Percentiles rank a stretch among this genome's conserved stretches.
These are phyloP conservation scores for Naegleria gruberi DNA, from an alignment of 208 protist genomes.

Conservation along the genomic window DNA sequence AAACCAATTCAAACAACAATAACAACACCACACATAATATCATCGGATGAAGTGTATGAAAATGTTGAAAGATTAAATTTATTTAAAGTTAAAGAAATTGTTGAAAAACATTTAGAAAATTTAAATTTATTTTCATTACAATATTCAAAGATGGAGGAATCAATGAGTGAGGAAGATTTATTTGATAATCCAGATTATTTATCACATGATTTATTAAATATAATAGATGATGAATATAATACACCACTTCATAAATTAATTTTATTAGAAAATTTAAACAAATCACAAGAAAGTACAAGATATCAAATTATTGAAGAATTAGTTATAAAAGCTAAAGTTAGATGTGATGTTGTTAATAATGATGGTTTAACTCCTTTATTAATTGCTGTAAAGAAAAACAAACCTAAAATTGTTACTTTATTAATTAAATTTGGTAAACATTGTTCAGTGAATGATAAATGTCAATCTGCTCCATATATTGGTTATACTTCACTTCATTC, in stretches of 20 bases:
- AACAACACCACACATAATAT: not conserved
- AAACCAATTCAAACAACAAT: not conserved
- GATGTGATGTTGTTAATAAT: not conserved
- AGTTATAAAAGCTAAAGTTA: not conserved
- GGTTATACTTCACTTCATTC: not conserved
- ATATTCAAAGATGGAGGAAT: not conserved
- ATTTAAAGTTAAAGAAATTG: not conserved
- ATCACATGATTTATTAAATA: not conserved
- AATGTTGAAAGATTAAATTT: not conserved
- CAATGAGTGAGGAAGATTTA: not conserved
- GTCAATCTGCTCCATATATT: not conserved
- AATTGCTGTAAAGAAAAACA: not conserved
- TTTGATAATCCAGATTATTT: slow-evolving; percentile 3
- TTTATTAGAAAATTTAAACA: not conserved
- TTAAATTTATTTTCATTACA: not conserved
- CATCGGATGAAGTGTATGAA: not conserved
- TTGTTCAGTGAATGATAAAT: not conserved
- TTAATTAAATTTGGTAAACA: not conserved
- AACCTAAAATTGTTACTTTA: not conserved
- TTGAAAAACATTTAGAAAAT: slow-evolving; percentile 4
- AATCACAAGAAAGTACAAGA: not conserved
- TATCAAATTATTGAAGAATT: not conserved
- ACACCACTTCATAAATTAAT: not conserved
- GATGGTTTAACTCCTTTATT: not conserved
- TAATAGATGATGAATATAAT: not conserved